phyloP scores from a whole-genome alignment of 306 rosid genomes.

The Echinosophora koreensis region DNA sequence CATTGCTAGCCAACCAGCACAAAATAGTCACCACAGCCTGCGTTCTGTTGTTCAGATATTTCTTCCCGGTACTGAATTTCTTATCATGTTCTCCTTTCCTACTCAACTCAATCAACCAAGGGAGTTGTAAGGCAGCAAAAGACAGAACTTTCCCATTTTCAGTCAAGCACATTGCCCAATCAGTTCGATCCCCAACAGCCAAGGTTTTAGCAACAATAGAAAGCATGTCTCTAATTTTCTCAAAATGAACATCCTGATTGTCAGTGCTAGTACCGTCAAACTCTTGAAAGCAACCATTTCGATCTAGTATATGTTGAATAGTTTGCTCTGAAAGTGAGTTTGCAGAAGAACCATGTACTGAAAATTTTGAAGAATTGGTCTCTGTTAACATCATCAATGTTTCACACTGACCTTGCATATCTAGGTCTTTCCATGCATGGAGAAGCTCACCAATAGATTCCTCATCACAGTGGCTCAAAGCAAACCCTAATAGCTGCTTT shows the following conservation, averaged over 20 bases:
- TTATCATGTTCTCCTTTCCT: conserved; percentile 56
- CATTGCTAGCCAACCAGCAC: conserved; percentile 95
- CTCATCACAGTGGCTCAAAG: conserved; percentile 94
- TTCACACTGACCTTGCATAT: conserved; percentile 94
- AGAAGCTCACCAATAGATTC: conserved; percentile 95
- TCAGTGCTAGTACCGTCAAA: conserved; percentile 51
- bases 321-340: conserved; percentile 54
- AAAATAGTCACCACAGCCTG: conserved; percentile 84
- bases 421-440: conserved; percentile 94
- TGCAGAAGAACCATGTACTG: conserved; percentile 65
- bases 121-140: conserved; percentile 86
- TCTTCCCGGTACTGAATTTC: conserved; percentile 61
- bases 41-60: conserved; percentile 61
- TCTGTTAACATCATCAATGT: conserved; percentile 66
- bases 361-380: conserved; percentile 60
- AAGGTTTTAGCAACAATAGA: conserved; percentile 77
- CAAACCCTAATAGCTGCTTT: conserved; percentile 89
- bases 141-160: conserved; percentile 86
- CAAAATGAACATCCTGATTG: conserved; percentile 69
- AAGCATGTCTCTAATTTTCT: conserved; percentile 57
- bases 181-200: conserved; percentile 69
- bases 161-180: conserved; percentile 70
- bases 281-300: conserved; percentile 54
- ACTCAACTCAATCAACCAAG: conserved; percentile 90
- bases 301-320: conserved; percentile 58